Evolutionary conservation across 805 yeast genomes (phyloP).

Genomic region (Nakazawaea holstii): DNA sequence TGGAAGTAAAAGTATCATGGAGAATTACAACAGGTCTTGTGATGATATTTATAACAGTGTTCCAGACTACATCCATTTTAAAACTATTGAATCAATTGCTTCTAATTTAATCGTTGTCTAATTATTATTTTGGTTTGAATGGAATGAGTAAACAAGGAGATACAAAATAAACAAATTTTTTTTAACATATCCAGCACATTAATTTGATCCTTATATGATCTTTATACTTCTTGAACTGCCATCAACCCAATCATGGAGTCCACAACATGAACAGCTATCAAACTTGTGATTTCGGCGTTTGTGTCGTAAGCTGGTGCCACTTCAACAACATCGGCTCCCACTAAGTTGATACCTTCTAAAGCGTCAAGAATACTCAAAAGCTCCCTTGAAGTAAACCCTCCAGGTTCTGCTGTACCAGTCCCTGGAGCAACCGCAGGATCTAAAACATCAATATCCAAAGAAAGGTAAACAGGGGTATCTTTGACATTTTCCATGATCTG

Average conservation of each 20-base stretch:
- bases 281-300: slow-evolving; percentile 53
- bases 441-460: slow-evolving; percentile 55
- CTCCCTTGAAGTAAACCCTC: slow-evolving; percentile 69
- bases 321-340: slow-evolving; percentile 77
- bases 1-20: background rate
- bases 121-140: background rate
- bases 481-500: slow-evolving; percentile 31
- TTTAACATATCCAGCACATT: too few species aligned
- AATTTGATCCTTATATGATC: too few species aligned
- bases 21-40: background rate
- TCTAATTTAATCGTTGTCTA: background rate
- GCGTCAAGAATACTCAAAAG: slow-evolving; percentile 53
- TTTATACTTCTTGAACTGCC: slow-evolving; percentile 26
- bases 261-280: slow-evolving; percentile 62
- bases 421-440: slow-evolving; percentile 76
- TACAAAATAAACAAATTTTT: background rate
- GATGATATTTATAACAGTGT: background rate
- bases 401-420: slow-evolving; percentile 75
- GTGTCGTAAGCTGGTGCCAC: slow-evolving; percentile 63
- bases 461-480: slow-evolving; percentile 35
- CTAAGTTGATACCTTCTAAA: slow-evolving; percentile 51
- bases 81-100: background rate
- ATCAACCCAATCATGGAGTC: slow-evolving; percentile 43
- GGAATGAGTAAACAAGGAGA: background rate
- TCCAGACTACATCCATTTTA: background rate